phyloP scores from a whole-genome alignment of 192 early-diverging fungal genomes.

The Coemansia sp. region DNA sequence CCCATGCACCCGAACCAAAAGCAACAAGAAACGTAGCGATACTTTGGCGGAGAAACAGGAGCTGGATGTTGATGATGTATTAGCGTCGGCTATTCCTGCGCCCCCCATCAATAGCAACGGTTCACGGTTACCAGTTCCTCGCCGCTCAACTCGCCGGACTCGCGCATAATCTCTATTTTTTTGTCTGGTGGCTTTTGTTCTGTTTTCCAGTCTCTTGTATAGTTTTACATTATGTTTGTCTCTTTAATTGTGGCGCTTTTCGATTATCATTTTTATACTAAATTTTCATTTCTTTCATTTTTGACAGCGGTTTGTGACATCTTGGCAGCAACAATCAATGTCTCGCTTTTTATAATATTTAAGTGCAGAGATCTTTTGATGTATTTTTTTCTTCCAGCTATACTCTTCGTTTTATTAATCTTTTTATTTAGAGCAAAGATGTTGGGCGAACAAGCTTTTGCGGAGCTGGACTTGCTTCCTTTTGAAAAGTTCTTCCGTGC shows the following conservation, averaged over 20 bases:
- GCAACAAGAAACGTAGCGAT: not conserved
- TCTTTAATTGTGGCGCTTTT: not conserved
- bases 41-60: not conserved
- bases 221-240: not conserved
- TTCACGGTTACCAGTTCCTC: slow-evolving; percentile 24
- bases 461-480: not conserved
- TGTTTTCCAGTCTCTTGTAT: not conserved
- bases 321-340: too few species aligned
- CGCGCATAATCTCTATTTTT: slow-evolving; percentile 17
- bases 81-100: slow-evolving; percentile 16
- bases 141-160: slow-evolving; percentile 19
- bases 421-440: not conserved
- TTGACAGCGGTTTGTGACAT: too few species aligned
- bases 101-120: not conserved
- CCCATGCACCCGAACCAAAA: slow-evolving; percentile 11
- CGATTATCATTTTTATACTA: not conserved
- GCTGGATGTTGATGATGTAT: not conserved
- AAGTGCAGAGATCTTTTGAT: too few species aligned
- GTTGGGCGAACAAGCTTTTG: too few species aligned
- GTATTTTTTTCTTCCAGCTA: slow-evolving; percentile 6
- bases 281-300: slow-evolving; percentile 1
- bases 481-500: slow-evolving; percentile 21
- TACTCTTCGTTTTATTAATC: not conserved
- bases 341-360: too few species aligned
- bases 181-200: not conserved